These are phyloP conservation scores for Leccinellum luteum DNA, from an alignment of 768 basidiomycete species.

Conservation along the genomic window DNA sequence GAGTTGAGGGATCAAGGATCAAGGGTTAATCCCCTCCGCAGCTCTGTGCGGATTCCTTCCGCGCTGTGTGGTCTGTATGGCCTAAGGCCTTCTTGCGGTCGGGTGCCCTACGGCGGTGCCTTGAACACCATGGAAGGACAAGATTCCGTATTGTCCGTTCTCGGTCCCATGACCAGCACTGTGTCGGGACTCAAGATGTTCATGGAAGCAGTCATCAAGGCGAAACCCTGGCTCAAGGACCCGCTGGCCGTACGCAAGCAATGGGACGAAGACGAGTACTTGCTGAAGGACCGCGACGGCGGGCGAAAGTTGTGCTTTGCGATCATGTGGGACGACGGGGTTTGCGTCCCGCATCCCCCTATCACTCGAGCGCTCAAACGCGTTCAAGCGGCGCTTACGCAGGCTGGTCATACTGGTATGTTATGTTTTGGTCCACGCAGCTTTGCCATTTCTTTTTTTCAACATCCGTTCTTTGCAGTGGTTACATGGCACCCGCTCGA, in stretches of 20 bases:
- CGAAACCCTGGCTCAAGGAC: slow-evolving; percentile 66
- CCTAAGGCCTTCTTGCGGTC: slow-evolving; percentile 64
- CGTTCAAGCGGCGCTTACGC: slow-evolving; percentile 52
- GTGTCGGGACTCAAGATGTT: slow-evolving; percentile 64
- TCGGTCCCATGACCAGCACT: slow-evolving; percentile 67
- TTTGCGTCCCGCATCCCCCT: slow-evolving; percentile 61
- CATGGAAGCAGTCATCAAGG: slow-evolving; percentile 57
- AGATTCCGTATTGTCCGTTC: slow-evolving; percentile 66
- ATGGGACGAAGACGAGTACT: slow-evolving; percentile 62
- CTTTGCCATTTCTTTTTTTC: background rate
- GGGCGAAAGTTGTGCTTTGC: slow-evolving; percentile 55
- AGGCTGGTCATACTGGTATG: slow-evolving; percentile 65
- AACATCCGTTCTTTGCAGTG: slow-evolving; percentile 39
- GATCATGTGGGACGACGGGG: slow-evolving; percentile 66
- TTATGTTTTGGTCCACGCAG: slow-evolving; percentile 22
- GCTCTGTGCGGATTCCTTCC: slow-evolving; percentile 73
- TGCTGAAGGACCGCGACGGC: slow-evolving; percentile 52
- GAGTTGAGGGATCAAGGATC: background rate
- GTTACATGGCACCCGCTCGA: slow-evolving; percentile 65
- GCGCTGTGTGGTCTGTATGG: slow-evolving; percentile 70
- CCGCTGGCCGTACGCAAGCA: slow-evolving; percentile 54
- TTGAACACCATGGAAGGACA: slow-evolving; percentile 67
- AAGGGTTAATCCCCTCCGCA: slow-evolving; percentile 22
- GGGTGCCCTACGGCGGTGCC: slow-evolving; percentile 67
- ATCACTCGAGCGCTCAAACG: slow-evolving; percentile 56